phyloP scores from a whole-genome alignment of 352 stramenopile genomes.

The Globisporangium emineosum region DNA sequence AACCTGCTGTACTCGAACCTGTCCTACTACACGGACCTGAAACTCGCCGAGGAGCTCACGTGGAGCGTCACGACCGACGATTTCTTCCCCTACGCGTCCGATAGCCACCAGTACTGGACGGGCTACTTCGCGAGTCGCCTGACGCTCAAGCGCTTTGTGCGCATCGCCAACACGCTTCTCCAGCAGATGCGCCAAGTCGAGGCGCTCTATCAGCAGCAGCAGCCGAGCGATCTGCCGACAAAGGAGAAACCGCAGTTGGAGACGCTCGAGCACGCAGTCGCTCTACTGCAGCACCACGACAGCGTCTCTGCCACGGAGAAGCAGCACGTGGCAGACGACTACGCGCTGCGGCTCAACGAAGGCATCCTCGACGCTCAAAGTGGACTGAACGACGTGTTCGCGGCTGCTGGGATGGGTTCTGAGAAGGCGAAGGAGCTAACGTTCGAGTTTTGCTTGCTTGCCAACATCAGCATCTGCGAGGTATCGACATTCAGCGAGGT shows the following conservation, averaged over 20 bases:
- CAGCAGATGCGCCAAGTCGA: conserved; percentile 90
- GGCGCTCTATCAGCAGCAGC: conserved; percentile 61
- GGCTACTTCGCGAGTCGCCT: conserved; percentile 96
- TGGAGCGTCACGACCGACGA: conserved; percentile 93
- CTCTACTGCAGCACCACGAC: conserved; percentile 96
- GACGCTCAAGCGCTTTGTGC: conserved; percentile 90
- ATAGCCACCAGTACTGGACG: conserved; percentile 92
- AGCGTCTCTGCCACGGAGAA: conserved; percentile 94
- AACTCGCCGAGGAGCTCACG: conserved; percentile 74
- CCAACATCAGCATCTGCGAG: conserved; percentile 92
- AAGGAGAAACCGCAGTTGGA: conserved; percentile 36
- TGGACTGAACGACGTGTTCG: conserved; percentile 67
- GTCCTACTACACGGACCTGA: conserved; percentile 94
- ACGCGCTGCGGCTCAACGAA: conserved; percentile 88
- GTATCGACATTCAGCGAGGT: conserved; percentile 54
- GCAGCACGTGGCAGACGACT: conserved; percentile 95
- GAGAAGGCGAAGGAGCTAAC: conserved; percentile 63
- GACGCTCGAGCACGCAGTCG: conserved; percentile 86
- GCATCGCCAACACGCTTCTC: conserved; percentile 86
- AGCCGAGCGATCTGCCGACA: no score
- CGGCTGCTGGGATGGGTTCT: conserved; percentile 64
- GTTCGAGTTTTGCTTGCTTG: conserved; percentile 61
- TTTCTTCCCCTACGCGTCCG: conserved; percentile 96
- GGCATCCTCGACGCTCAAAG: conserved; percentile 67
- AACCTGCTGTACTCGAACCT: conserved; percentile 97